phyloP scores from a whole-genome alignment of 805 yeast species.

The Ogataea sp. region DNA sequence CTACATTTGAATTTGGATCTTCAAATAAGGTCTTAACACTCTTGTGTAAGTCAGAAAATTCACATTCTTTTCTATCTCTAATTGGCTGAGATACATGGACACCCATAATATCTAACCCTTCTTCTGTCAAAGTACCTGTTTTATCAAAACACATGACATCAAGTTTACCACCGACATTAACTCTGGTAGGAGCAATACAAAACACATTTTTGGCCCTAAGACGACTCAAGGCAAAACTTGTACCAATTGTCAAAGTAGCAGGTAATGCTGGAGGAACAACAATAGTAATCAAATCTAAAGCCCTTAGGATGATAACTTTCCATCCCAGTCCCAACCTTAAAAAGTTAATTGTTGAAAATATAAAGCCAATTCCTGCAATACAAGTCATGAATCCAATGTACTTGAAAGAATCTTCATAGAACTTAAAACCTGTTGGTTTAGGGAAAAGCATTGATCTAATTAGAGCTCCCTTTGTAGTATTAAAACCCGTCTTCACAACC shows the following conservation, averaged over 20 bases:
- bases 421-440: conserved; percentile 86
- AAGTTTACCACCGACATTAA: conserved; percentile 92
- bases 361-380: conserved; percentile 79
- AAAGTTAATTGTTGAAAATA: conserved; percentile 76
- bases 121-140: conserved; percentile 96
- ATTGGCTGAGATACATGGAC: conserved; percentile 29
- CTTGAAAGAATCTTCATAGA: conserved; percentile 89
- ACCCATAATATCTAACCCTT: conserved; percentile 82
- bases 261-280: conserved; percentile 99
- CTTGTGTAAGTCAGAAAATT: conserved; percentile 17
- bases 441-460: conserved; percentile 96
- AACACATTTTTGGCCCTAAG: conserved; percentile 62
- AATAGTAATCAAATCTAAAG: conserved; percentile 88
- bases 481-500: conserved; percentile 85
- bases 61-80: conserved; percentile 18
- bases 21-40: conserved; percentile 10
- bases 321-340: conserved; percentile 65
- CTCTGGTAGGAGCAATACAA: conserved; percentile 91
- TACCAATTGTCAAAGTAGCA: conserved; percentile 94
- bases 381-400: conserved; percentile 92
- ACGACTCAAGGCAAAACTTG: conserved; percentile 81
- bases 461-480: conserved; percentile 91
- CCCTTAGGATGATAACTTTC: conserved; percentile 71
- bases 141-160: conserved; percentile 92
- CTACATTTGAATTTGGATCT: conserved; percentile 1